These are phyloP conservation scores for Penicillium cataractarum DNA, from an alignment of 495 filamentous ascomycete species.

Conservation along the genomic window DNA sequence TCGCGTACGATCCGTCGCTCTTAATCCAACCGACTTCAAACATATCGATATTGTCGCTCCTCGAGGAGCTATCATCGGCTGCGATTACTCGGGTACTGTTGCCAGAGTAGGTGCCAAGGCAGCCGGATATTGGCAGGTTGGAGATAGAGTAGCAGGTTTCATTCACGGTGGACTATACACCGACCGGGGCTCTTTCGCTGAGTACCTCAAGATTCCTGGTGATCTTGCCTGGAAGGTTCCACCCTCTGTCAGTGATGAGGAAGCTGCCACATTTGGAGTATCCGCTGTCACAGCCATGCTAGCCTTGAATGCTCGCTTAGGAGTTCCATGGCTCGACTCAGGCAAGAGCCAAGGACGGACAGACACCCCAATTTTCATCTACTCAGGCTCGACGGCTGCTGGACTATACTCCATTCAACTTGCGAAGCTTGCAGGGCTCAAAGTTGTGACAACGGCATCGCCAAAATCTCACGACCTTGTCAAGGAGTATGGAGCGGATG, in stretches of 20 bases:
- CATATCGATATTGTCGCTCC: conserved; percentile 40
- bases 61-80: conserved; percentile 48
- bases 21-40: conserved; percentile 63
- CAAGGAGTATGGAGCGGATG: conserved; percentile 38
- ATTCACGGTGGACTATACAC: conserved; percentile 27
- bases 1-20: conserved; percentile 39
- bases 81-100: conserved; percentile 57
- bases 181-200: conserved; percentile 44
- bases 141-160: conserved; percentile 26
- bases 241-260: conserved; percentile 47
- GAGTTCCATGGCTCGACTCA: conserved; percentile 6
- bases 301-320: conserved; percentile 6
- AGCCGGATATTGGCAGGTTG: conserved; percentile 38
- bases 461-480: conserved; percentile 37
- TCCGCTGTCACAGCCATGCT: conserved; percentile 43
- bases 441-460: conserved; percentile 12
- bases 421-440: conserved; percentile 10
- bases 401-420: conserved; percentile 13
- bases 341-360: background rate
- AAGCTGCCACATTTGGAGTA: conserved; percentile 54
- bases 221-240: conserved; percentile 56
- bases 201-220: conserved; percentile 48
- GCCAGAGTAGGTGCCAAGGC: conserved; percentile 35
- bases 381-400: conserved; percentile 12
- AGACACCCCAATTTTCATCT: conserved; percentile 12